Evolutionary conservation across 768 basidiomycete genomes (phyloP).

Genomic region (Lactarius sanguifluus): DNA sequence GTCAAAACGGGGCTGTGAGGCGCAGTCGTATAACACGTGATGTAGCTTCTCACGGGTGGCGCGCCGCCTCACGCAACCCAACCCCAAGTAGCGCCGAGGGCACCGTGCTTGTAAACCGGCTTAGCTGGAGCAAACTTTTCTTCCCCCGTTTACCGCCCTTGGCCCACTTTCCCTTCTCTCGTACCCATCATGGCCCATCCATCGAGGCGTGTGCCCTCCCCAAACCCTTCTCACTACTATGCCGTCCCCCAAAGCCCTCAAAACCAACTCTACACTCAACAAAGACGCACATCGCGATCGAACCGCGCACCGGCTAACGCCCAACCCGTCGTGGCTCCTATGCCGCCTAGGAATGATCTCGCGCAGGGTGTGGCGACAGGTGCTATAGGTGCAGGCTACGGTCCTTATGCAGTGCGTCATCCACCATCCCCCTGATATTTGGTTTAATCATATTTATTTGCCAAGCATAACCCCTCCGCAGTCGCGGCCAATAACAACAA

Average conservation of each 20-base stretch:
- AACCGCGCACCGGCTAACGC: constrained; percentile 24
- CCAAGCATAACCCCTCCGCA: constrained; percentile 51
- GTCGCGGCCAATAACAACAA: constrained; percentile 35
- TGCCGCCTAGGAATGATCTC: constrained; percentile 49
- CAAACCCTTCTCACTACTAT: constrained; percentile 53
- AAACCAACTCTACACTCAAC: constrained; percentile 23
- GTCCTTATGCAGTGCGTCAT: constrained; percentile 73
- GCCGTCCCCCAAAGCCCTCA: constrained; percentile 62
- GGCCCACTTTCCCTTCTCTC: neutral
- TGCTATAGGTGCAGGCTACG: constrained; percentile 75
- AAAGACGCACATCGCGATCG: constrained; percentile 27
- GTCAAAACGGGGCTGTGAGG: neutral
- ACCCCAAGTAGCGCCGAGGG: neutral
- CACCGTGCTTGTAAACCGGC: neutral
- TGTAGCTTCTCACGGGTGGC: neutral
- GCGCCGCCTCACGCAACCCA: neutral
- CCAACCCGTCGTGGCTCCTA: constrained; percentile 16
- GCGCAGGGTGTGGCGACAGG: constrained; percentile 81
- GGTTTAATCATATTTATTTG: constrained; percentile 32
- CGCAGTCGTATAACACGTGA: neutral
- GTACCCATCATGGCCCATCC: constrained; percentile 27
- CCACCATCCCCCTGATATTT: neutral
- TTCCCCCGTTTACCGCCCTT: neutral
- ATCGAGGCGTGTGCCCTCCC: constrained; percentile 22
- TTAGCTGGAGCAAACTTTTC: neutral